phyloP scores from a whole-genome alignment of 495 filamentous ascomycete species.

The Chaetomidium leptoderma region DNA sequence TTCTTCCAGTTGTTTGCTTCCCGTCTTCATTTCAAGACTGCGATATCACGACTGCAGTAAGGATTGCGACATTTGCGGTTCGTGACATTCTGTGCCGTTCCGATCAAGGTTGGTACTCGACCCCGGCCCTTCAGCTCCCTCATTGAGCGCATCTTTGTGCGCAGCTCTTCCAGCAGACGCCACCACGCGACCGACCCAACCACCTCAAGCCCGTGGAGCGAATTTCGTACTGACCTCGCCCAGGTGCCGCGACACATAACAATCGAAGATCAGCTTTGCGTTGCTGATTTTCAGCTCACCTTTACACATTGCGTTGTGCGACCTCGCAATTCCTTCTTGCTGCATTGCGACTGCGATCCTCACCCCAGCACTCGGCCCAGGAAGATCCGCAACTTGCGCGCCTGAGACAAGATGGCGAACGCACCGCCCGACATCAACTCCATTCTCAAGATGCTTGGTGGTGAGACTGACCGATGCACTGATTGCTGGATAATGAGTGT shows the following conservation, averaged over 20 bases:
- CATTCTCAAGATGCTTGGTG: conserved; percentile 27
- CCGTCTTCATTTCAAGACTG: not conserved
- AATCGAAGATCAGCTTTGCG: no score
- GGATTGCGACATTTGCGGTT: no score
- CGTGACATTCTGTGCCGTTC: not conserved
- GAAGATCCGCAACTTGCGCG: not conserved
- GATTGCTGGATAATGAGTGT: not conserved
- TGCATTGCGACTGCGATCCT: not conserved
- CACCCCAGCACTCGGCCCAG: not conserved
- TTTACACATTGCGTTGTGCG: no score
- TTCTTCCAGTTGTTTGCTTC: not conserved
- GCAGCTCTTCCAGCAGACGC: not conserved
- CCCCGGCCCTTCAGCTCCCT: not conserved
- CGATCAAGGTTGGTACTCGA: not conserved
- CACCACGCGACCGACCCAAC: not conserved
- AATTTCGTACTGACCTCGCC: not conserved
- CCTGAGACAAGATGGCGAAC: conserved; percentile 27
- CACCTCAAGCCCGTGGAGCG: not conserved
- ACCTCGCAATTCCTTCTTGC: no score
- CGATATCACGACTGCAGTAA: not conserved
- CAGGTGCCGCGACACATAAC: no score
- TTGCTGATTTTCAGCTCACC: no score
- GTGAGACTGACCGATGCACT: not conserved
- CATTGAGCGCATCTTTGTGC: not conserved
- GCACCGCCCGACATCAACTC: conserved; percentile 29